Evolutionary conservation across 2,329 filamentous ascomycete genomes (phyloP), one percentile per base, ranked within the genome.

Genomic region (Ploettnerulaceae sp.): DNA sequence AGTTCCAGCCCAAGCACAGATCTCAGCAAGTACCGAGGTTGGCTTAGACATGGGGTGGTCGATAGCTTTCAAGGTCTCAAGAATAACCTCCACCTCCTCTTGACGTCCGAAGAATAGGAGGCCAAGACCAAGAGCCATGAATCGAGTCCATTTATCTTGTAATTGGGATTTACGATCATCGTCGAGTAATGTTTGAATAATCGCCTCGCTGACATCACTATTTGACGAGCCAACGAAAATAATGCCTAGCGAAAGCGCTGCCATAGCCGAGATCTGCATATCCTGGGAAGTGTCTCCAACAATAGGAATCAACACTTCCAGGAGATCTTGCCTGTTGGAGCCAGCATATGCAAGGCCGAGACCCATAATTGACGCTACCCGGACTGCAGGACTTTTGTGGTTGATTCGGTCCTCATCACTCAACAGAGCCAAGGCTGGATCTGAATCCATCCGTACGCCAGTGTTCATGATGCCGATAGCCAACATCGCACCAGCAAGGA

Each of bases 81-180:
- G 72, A 56, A 97, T 90, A 48, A 97, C 91, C 61, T 98, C 93
- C n/a, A 97, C 93, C 66, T 97, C 91, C 67, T 98, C 93, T 69
- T 98, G 93, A 55, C 89, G 84, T 29, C 93, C 93, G 60, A 98
- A 97, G 77, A 89, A 98, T 21, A 98, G 75, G 20, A 98, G 77
- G 1, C 91, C 93, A 53, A 98, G 77, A 55, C 93, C 93, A 32
- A 98, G 82, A 15, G 88, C 90, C 72, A 98, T 85, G 71, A 98
- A 98, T 14, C 93, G 83, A 24, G 90, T 93, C 93, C 93, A 98
- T 70, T 97, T 98, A 70, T 97, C 89, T 58, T 94, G 96, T 51
- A 98, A 74, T 66, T 95, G 90, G 61, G 79, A 84, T 69, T 86
- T 85, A 47, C 90, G 82, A 50, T 97, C 91, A 48, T 97, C 91